phyloP scores from a whole-genome alignment of 805 yeast species.

The Sugiyamaella floridensis region DNA sequence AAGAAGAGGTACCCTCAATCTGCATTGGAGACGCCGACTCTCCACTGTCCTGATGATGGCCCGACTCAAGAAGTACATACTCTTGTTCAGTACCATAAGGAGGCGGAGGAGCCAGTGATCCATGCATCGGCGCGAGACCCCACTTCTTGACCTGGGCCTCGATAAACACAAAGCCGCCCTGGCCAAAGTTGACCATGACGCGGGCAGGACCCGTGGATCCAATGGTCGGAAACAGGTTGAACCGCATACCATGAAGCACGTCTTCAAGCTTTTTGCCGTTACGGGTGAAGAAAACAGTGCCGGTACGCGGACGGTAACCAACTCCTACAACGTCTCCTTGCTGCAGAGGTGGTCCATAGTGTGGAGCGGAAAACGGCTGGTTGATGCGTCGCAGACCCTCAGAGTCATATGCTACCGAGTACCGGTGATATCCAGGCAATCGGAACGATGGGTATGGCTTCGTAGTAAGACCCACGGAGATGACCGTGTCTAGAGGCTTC shows the following conservation, averaged over 20 bases:
- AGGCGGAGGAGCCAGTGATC: slow-evolving; percentile 89
- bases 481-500: slow-evolving; percentile 39
- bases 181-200: slow-evolving; percentile 85
- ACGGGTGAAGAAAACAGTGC: slow-evolving; percentile 86
- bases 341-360: slow-evolving; percentile 43
- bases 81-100: slow-evolving; percentile 74
- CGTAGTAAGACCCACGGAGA: slow-evolving; percentile 76
- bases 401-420: slow-evolving; percentile 83
- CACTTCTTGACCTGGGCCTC: slow-evolving; percentile 92
- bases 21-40: background rate
- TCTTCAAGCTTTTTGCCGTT: slow-evolving; percentile 90
- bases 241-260: slow-evolving; percentile 62
- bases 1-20: background rate
- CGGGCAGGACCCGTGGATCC: slow-evolving; percentile 80
- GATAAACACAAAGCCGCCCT: slow-evolving; percentile 79
- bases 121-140: slow-evolving; percentile 91
- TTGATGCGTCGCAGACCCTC: slow-evolving; percentile 73
- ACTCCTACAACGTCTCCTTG: slow-evolving; percentile 92
- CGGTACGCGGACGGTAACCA: slow-evolving; percentile 76
- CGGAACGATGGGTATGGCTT: slow-evolving; percentile 92
- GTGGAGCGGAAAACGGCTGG: slow-evolving; percentile 54
- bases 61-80: slow-evolving; percentile 62
- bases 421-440: slow-evolving; percentile 84
- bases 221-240: slow-evolving; percentile 75
- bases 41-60: slow-evolving; percentile 4